These are phyloP conservation scores for Termitomyces sp. DNA, from an alignment of 768 basidiomycete species.

Conservation along the genomic window DNA sequence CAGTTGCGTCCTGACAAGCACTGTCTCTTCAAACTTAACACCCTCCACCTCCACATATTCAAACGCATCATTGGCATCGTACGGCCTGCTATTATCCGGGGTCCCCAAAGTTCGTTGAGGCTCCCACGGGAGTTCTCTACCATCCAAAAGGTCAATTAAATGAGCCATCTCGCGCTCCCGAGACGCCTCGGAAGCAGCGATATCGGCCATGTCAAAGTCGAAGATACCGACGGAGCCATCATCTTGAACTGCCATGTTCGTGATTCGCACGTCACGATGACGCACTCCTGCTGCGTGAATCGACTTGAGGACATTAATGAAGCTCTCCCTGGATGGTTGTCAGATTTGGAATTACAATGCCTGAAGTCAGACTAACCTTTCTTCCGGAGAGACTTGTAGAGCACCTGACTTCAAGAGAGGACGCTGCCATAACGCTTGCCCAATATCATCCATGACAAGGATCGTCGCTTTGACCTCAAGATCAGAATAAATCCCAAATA, in stretches of 20 bases:
- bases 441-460: conserved; percentile 15
- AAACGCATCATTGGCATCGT: neutral
- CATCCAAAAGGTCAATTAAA: conserved; percentile 3
- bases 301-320: conserved; percentile 9
- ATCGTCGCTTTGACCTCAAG: conserved; percentile 2
- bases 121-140: neutral
- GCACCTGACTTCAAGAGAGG: neutral
- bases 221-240: conserved; percentile 15
- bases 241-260: conserved; percentile 18
- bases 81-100: neutral
- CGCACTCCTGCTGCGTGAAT: conserved; percentile 20
- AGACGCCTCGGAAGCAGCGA: conserved; percentile 3
- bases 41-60: neutral
- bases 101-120: neutral
- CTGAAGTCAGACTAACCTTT: neutral
- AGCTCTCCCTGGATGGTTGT: conserved; percentile 10
- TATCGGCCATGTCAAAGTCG: conserved; percentile 20
- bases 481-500: conserved; percentile 15
- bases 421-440: conserved; percentile 1
- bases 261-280: conserved; percentile 19
- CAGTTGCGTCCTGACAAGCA: neutral
- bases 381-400: neutral
- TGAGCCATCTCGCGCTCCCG: conserved; percentile 9
- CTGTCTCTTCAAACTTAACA: neutral
- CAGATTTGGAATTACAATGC: neutral